Evolutionary conservation across 805 yeast species (phyloP).

Genomic region (Candida tibetensis): DNA sequence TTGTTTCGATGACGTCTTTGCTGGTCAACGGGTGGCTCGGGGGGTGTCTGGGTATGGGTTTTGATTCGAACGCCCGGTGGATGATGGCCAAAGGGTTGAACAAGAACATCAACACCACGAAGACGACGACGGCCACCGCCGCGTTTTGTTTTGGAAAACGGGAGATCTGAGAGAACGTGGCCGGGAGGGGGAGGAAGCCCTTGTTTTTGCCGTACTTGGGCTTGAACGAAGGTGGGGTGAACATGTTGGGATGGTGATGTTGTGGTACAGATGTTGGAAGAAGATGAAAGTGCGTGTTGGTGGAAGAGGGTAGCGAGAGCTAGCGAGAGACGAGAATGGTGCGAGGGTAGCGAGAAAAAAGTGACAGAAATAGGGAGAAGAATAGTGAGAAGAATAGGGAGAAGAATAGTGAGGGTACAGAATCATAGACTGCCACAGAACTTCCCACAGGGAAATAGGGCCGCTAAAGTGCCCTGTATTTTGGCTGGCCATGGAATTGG

Average conservation of each 20-base stretch:
- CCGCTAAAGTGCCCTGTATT: no score
- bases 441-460: no score
- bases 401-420: no score
- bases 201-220: conserved; percentile 24
- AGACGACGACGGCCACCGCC: conserved; percentile 10
- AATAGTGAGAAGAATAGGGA: no score
- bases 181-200: conserved; percentile 29
- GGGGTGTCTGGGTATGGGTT: conserved; percentile 23
- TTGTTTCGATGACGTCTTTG: conserved; percentile 38
- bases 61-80: conserved; percentile 4
- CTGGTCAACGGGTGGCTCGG: conserved; percentile 33
- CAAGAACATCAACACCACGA: conserved; percentile 19
- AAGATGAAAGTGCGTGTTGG: no score
- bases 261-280: no score
- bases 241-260: background rate
- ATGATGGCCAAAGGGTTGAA: conserved; percentile 21
- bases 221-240: conserved; percentile 16
- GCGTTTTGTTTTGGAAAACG: conserved; percentile 15
- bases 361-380: no score
- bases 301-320: no score
- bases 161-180: conserved; percentile 20
- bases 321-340: no score
- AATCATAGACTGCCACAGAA: no score
- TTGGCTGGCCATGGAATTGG: no score
- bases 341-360: no score